phyloP scores from a whole-genome alignment of 192 early-diverging fungal species.

The Coemansia biformis region DNA sequence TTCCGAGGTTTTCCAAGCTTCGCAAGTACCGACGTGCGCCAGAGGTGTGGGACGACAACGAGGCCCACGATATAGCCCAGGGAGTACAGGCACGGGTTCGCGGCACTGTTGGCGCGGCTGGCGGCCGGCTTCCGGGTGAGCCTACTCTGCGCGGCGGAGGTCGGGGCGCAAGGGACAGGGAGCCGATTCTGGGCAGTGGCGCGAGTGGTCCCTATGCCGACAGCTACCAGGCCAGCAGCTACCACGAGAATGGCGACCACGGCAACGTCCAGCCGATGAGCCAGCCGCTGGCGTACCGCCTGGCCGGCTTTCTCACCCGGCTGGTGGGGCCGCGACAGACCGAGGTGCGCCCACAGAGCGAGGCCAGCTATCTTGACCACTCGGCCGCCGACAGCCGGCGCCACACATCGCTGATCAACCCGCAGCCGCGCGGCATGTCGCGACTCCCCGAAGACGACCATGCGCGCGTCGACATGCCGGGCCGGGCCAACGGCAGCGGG shows the following conservation, averaged over 20 bases:
- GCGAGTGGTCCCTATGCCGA: no score
- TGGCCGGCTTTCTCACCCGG: constrained; percentile 21
- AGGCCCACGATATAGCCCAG: constrained; percentile 38
- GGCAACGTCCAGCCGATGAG: not conserved
- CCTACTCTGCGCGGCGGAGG: not conserved
- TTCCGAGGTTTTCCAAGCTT: constrained; percentile 37
- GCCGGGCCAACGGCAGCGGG: not conserved
- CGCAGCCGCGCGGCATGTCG: constrained; percentile 17
- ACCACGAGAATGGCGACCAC: no score
- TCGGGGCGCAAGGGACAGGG: not conserved
- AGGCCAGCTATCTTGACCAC: constrained; percentile 17
- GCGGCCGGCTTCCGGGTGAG: no score
- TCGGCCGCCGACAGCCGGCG: constrained; percentile 9
- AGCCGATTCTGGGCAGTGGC: not conserved
- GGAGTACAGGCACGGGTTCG: constrained; percentile 16
- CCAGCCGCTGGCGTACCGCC: constrained; percentile 21
- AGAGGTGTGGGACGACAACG: constrained; percentile 48
- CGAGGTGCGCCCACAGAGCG: constrained; percentile 7
- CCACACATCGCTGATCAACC: constrained; percentile 12
- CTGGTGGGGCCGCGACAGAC: constrained; percentile 5
- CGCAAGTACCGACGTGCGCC: constrained; percentile 42
- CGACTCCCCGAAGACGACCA: constrained; percentile 9
- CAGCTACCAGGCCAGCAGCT: no score
- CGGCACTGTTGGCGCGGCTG: no score
- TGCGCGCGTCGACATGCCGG: not conserved